Conservation (phyloP, 306 rosid genomes). For the Dalbergia cochinchinensis region DNA sequence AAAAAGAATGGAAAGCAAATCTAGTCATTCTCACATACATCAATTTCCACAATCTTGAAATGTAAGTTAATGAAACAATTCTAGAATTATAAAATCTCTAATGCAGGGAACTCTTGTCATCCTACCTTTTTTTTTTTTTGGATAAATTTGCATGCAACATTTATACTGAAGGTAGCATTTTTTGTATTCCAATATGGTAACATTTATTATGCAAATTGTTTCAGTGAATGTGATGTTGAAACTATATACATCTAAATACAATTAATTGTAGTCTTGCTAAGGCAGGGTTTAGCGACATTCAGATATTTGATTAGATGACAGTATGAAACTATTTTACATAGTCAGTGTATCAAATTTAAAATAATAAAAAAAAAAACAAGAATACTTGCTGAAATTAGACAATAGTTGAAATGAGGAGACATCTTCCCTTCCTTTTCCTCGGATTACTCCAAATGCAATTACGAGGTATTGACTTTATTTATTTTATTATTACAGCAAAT, state of each 20-base stretch:
- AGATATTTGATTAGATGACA: too few relatives aligned
- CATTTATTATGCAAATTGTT: not conserved
- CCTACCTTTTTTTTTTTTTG: not conserved
- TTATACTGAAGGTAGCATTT: not conserved
- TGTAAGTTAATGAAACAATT: not conserved
- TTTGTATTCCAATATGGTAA: not conserved
- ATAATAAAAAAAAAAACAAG: too few relatives aligned
- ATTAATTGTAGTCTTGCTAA: not conserved
- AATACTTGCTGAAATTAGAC: too few relatives aligned
- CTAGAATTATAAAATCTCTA: constrained; percentile 17
- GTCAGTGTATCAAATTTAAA: too few relatives aligned
- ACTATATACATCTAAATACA: not conserved
- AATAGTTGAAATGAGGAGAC: too few relatives aligned
- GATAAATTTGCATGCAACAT: not conserved
- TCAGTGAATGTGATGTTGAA: not conserved
- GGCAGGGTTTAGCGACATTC: not conserved
- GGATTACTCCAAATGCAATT: not conserved
- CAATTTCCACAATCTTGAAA: constrained; percentile 8
- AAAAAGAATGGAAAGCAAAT: constrained; percentile 32
- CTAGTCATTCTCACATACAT: constrained; percentile 19
- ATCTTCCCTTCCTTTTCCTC: too few relatives aligned
- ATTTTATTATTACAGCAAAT: not conserved
- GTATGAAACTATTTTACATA: too few relatives aligned
- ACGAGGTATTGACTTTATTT: not conserved
- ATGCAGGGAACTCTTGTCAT: not conserved